These are phyloP conservation scores for Melastoma malabathricum DNA, from an alignment of 345 rosid genomes.

Conservation along the genomic window DNA sequence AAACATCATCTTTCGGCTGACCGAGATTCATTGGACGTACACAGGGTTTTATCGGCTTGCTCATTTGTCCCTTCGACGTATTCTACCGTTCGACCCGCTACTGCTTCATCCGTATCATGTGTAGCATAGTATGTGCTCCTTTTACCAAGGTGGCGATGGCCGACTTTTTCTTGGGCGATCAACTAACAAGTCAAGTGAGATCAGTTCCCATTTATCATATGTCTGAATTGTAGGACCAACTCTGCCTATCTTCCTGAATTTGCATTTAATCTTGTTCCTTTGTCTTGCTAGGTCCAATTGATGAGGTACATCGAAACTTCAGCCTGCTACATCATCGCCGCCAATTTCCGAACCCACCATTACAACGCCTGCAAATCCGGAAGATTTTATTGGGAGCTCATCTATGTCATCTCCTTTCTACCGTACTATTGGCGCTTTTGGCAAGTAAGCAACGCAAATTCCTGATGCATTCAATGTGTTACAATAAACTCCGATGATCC, in stretches of 20 bases:
- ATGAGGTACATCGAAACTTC: conserved; percentile 77
- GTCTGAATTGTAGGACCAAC: no score
- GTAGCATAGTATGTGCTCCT: conserved; percentile 84
- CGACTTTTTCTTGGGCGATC: conserved; percentile 98
- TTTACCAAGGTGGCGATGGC: conserved; percentile 84
- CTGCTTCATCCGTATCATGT: conserved; percentile 62
- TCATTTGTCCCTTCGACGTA: conserved; percentile 66
- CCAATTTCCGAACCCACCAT: conserved; percentile 52
- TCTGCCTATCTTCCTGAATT: no score
- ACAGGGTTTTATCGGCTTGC: conserved; percentile 47
- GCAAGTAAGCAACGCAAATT: conserved; percentile 46
- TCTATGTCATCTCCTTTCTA: conserved; percentile 65
- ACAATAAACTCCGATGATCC: no score
- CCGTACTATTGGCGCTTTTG: conserved; percentile 95
- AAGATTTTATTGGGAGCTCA: conserved; percentile 51
- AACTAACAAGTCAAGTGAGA: conserved; percentile 87
- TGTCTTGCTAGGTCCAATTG: conserved; percentile 49
- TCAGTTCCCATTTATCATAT: not conserved
- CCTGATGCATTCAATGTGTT: no score
- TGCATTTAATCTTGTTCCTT: not conserved
- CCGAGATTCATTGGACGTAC: no score
- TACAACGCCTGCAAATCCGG: conserved; percentile 60
- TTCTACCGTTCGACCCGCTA: conserved; percentile 73
- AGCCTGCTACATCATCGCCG: conserved; percentile 69
- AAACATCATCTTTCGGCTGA: no score